Evolutionary conservation across 2,329 filamentous ascomycete genomes (phyloP).

Genomic region (Sporothrix humicola): DNA sequence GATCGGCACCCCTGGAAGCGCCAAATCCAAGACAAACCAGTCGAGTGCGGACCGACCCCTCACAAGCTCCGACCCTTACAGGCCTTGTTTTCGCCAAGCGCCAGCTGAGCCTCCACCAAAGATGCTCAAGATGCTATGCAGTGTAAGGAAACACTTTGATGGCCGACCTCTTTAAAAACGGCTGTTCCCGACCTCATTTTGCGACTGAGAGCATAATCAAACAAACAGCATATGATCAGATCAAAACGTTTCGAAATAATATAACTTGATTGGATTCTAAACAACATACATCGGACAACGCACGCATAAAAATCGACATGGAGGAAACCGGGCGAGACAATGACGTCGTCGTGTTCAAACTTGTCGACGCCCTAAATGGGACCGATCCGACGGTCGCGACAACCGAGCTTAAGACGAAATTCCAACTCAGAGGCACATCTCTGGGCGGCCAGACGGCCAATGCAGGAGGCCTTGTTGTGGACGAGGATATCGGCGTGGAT

Average conservation of each 20-base stretch:
- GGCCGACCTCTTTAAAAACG: background rate
- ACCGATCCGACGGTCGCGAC: background rate
- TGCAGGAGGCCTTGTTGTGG: slow-evolving; percentile 19
- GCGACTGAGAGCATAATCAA: background rate
- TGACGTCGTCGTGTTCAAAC: slow-evolving; percentile 20
- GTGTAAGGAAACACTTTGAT: background rate
- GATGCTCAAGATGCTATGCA: background rate
- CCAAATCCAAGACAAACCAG: background rate
- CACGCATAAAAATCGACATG: background rate
- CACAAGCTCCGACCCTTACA: slow-evolving; percentile 1
- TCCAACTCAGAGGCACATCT: slow-evolving; percentile 7
- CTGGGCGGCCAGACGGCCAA: slow-evolving; percentile 24
- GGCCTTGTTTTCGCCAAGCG: slow-evolving; percentile 9
- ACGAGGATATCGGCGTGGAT: slow-evolving; percentile 11
- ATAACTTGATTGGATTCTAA: too few relatives aligned
- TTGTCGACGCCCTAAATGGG: slow-evolving; percentile 19
- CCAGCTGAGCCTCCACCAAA: background rate
- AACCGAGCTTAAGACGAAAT: slow-evolving; percentile 21
- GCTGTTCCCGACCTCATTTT: background rate
- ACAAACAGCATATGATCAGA: background rate
- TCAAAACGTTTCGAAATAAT: too few relatives aligned
- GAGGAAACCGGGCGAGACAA: slow-evolving; percentile 3
- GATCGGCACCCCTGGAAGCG: background rate
- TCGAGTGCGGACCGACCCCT: slow-evolving; percentile 18
- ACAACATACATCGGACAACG: background rate